Evolutionary conservation across 148 eudicot species (phyloP).

Genomic region (Suaeda aralocaspica): DNA sequence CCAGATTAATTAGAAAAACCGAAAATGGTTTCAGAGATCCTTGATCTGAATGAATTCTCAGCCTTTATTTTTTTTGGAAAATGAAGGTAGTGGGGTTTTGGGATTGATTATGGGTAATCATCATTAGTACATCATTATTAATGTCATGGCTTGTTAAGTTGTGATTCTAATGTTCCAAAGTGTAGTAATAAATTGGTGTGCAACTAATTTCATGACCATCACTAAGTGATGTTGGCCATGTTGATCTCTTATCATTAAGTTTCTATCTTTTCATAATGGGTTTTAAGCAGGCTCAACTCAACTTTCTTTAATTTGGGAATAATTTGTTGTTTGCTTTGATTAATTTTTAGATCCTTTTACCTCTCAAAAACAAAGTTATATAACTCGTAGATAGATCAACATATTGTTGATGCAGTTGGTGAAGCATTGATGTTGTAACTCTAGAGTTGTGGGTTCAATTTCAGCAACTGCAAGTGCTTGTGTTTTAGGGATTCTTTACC

Average conservation of each 20-base stretch:
- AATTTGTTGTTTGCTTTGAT: background rate
- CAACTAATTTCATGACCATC: background rate
- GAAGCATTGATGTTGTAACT: too few relatives aligned
- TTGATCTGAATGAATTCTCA: constrained; percentile 5
- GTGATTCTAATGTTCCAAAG: constrained; percentile 13
- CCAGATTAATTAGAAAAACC: background rate
- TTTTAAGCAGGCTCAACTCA: background rate
- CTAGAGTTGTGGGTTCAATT: too few relatives aligned
- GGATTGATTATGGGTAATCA: constrained; percentile 7
- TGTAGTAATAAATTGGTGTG: background rate
- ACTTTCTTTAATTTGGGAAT: background rate
- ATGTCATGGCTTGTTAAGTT: background rate
- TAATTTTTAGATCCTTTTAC: too few relatives aligned
- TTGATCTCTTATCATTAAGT: background rate
- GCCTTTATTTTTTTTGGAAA: background rate
- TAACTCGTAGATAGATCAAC: too few relatives aligned
- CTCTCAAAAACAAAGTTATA: too few relatives aligned
- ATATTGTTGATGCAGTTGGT: too few relatives aligned
- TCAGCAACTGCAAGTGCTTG: too few relatives aligned
- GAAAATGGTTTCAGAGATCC: background rate
- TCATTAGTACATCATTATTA: constrained; percentile 10
- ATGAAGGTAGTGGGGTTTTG: too few relatives aligned
- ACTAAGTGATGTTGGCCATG: constrained; percentile 7
- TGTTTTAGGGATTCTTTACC: too few relatives aligned
- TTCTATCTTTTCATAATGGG: constrained; percentile 5